Conservation (phyloP, 768 basidiomycete genomes). For the Filobasidium wieringae region DNA sequence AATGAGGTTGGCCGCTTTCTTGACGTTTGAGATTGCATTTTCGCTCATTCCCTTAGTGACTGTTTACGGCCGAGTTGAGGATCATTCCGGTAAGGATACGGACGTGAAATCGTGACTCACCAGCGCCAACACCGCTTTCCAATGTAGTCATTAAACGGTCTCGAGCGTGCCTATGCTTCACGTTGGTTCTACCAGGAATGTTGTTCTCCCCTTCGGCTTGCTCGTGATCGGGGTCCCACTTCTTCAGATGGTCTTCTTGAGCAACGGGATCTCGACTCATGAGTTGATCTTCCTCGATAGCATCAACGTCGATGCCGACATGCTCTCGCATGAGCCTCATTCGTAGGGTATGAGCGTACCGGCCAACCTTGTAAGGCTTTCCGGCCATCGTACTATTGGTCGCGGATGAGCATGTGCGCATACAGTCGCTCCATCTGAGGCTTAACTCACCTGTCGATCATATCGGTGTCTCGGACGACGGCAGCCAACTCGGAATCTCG, state of each 20-base stretch:
- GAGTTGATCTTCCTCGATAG: slow-evolving; percentile 62
- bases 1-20: slow-evolving; percentile 43
- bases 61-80: slow-evolving; percentile 9
- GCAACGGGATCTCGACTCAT: slow-evolving; percentile 48
- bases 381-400: slow-evolving; percentile 84
- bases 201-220: slow-evolving; percentile 41
- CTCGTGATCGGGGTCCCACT: slow-evolving; percentile 65
- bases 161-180: slow-evolving; percentile 29
- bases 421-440: background rate
- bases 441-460: slow-evolving; percentile 71
- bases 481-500: slow-evolving; percentile 91
- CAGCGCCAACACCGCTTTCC: slow-evolving; percentile 22
- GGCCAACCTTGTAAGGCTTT: slow-evolving; percentile 83
- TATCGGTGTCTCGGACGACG: slow-evolving; percentile 88
- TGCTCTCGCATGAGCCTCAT: slow-evolving; percentile 94
- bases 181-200: slow-evolving; percentile 25
- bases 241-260: slow-evolving; percentile 47
- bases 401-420: background rate
- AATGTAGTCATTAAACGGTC: slow-evolving; percentile 31
- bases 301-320: slow-evolving; percentile 86
- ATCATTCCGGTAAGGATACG: background rate
- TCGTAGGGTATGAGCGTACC: slow-evolving; percentile 88
- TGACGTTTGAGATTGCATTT: slow-evolving; percentile 32
- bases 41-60: slow-evolving; percentile 38
- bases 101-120: slow-evolving; percentile 16